Conservation (phyloP, 495 filamentous ascomycete genomes). For the Penicillium bovifimosum region DNA sequence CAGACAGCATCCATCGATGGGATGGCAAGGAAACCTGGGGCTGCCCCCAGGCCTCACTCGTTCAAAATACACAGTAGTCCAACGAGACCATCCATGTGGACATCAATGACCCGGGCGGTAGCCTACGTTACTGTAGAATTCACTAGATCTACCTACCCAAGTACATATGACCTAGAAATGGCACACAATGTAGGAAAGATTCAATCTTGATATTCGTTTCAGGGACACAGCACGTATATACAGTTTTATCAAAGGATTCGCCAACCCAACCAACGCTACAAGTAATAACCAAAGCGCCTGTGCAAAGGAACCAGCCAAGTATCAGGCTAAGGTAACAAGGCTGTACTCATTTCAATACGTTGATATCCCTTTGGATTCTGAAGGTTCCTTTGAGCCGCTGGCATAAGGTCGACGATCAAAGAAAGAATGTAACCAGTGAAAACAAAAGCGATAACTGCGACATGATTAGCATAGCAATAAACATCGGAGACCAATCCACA, state of each 20-base stretch:
- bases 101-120: too few relatives aligned
- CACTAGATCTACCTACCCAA: too few relatives aligned
- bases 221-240: not conserved
- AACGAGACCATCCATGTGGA: too few relatives aligned
- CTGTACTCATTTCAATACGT: slow-evolving; percentile 15
- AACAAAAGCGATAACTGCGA: slow-evolving; percentile 16
- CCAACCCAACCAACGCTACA: not conserved
- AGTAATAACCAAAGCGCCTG: not conserved
- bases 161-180: too few relatives aligned
- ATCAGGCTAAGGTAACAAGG: slow-evolving; percentile 1
- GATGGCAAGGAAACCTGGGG: too few relatives aligned
- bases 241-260: not conserved
- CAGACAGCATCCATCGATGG: too few relatives aligned
- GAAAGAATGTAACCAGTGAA: slow-evolving; percentile 20
- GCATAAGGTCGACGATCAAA: slow-evolving; percentile 15
- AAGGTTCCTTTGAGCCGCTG: slow-evolving; percentile 4
- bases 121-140: too few relatives aligned
- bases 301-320: not conserved
- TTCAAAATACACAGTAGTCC: too few relatives aligned
- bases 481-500: not conserved
- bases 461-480: not conserved
- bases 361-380: slow-evolving; percentile 12
- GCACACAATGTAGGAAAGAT: not conserved
- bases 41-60: too few relatives aligned
- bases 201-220: slow-evolving; percentile 3